Evolutionary conservation across 1,284 basidiomycete genomes (phyloP).

Genomic region (Kwoniella shivajii): DNA sequence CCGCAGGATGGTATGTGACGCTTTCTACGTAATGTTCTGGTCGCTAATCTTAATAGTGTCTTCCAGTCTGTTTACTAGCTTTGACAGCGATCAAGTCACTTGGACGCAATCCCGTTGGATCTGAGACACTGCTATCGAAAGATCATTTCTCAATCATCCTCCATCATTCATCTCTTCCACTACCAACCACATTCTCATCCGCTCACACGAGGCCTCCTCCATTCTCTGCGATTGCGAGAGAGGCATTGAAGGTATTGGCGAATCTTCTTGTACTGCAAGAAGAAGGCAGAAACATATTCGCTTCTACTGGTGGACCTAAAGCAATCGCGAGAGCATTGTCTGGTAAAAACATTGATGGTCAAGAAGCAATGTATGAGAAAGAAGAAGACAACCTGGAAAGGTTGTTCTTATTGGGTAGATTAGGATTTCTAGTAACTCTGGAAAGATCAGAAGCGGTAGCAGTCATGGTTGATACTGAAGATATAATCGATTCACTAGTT

Average conservation of each 20-base stretch:
- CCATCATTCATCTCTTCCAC: conserved; percentile 38
- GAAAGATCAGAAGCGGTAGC: conserved; percentile 34
- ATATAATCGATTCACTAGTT: conserved; percentile 34
- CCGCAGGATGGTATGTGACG: conserved; percentile 33
- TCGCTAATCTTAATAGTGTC: neutral
- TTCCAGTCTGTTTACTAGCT: conserved; percentile 54
- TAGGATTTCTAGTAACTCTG: conserved; percentile 47
- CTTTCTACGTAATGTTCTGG: neutral
- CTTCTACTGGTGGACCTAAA: conserved; percentile 24
- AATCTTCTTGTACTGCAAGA: conserved; percentile 44
- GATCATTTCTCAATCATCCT: conserved; percentile 31
- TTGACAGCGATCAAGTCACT: conserved; percentile 73
- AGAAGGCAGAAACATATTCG: conserved; percentile 27
- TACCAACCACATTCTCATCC: conserved; percentile 6
- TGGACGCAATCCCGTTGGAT: conserved; percentile 70
- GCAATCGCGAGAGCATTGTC: conserved; percentile 37
- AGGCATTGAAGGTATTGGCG: conserved; percentile 42
- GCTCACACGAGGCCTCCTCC: neutral
- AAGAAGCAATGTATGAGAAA: conserved; percentile 2
- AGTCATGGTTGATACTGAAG: conserved; percentile 41
- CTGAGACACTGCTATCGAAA: conserved; percentile 61
- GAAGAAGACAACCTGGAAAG: conserved; percentile 26
- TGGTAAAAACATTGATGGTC: conserved; percentile 16
- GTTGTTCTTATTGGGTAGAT: conserved; percentile 44
- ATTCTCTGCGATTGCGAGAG: conserved; percentile 23